Percentiles rank a stretch among this genome's conserved stretches.
Conservation (phyloP, 331 rosid genomes). For the Acacia concinna region DNA sequence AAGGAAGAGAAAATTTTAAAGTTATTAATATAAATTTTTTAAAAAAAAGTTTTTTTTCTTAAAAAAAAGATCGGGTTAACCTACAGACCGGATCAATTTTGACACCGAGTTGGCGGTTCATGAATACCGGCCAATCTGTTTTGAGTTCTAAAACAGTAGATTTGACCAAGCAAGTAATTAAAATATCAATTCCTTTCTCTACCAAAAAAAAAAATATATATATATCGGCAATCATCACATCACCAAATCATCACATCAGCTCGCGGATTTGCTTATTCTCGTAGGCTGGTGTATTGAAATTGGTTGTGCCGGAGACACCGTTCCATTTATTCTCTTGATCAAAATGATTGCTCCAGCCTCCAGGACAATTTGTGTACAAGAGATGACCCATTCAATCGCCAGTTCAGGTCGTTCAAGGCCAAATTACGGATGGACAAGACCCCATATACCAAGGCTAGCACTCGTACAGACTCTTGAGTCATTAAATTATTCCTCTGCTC, state of each 20-base stretch:
- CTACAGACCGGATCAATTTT: too few species aligned
- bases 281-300: not conserved
- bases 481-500: not conserved
- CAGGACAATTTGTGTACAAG: not conserved
- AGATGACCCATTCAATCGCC: not conserved
- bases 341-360: not conserved
- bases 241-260: not conserved
- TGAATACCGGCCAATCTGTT: too few species aligned
- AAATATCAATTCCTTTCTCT: not conserved
- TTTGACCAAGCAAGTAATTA: not conserved
- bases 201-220: not conserved
- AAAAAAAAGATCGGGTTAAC: too few species aligned
- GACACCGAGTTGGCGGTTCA: too few species aligned
- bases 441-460: not conserved
- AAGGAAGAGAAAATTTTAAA: too few species aligned
- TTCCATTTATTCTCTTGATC: not conserved
- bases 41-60: too few species aligned
- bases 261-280: constrained; percentile 15
- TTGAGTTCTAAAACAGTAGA: too few species aligned
- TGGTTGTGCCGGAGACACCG: constrained; percentile 5
- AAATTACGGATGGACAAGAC: not conserved
- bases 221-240: not conserved
- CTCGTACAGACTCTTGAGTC: not conserved
- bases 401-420: too few species aligned
- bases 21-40: too few species aligned